Base-by-base conservation (phyloP, 2,329 filamentous ascomycete species). In the Nigrospora sphaerica region DNA sequence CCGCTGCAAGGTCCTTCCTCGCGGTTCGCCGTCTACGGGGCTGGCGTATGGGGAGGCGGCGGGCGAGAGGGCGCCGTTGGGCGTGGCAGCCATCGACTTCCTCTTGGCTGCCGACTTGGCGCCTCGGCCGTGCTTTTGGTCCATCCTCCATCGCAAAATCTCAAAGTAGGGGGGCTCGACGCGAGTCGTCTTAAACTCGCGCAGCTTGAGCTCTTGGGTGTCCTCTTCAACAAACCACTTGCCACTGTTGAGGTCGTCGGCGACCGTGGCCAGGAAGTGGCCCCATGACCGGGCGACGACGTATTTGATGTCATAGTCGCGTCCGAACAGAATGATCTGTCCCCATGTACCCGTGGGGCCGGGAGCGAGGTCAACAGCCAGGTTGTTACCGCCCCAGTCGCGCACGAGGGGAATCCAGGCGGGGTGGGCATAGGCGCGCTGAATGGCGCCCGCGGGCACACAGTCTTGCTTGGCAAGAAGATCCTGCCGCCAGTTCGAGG, bases 261-360 rank as follows among this genome's bases (percentile, higher is more conserved):
- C 90, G 7, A 96, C 80, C 32, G 83, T 80, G 43, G 90, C 90
- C 17, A 98, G 70, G 62, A 98, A 91, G 11, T 85, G 79, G 14
- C 83, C 81, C 93, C 93, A 98, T 1, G 92, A 97, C 50, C 88
- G 83, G 31, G 93, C 88, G 47, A 98, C 79, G 7, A 98, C 93
- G 62, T 95, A 98, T 71, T 98, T 98, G 68, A 88, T 95, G 63
- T 98, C 93, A 68, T 95, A 98, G 70, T 98, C 93, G 50, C 93
- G 88, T 43, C 93, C 93, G 64, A 95, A 96, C 51, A 98, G 78
- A 59, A 98, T 95, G 54, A 98, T 82, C 65, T 98, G 93, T 45
- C 93, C 93, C 92, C 93, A 98, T 63, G 84, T 86, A 35, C 93
- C 93, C 40, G 80, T 79, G 11, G 92, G 88, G 3, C 93, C 93